A percentile compares a stretch with the other conserved stretches of the same genome.
Evolutionary conservation across 2,329 filamentous ascomycete species (phyloP).

Genomic region (Hypomyces rosellus): DNA sequence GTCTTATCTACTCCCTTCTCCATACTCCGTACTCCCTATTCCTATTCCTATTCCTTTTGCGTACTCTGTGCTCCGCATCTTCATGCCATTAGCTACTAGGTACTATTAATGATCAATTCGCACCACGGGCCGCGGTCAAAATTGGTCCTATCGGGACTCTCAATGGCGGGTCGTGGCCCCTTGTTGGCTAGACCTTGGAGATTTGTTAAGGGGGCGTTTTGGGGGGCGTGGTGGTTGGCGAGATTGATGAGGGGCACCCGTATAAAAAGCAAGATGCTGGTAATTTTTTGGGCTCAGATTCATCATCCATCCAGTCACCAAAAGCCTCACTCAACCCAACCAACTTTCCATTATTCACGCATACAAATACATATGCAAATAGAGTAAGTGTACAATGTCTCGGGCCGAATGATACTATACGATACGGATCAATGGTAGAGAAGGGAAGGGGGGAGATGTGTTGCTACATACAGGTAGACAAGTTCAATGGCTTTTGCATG

Average conservation of each 20-base stretch:
- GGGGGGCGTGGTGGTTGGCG: neutral
- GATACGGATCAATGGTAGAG: too few species aligned
- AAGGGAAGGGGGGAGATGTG: too few species aligned
- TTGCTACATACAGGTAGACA: too few species aligned
- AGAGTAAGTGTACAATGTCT: too few species aligned
- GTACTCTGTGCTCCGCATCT: conserved; percentile 2
- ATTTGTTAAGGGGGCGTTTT: conserved; percentile 5
- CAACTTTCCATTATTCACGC: too few species aligned
- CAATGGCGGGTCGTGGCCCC: conserved; percentile 12
- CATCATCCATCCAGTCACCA: too few species aligned
- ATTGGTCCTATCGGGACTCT: conserved; percentile 6
- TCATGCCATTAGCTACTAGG: neutral
- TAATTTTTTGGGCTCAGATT: too few species aligned
- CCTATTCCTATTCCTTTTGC: neutral
- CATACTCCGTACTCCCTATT: neutral
- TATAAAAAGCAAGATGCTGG: neutral
- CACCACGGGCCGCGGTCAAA: neutral
- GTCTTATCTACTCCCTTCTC: neutral
- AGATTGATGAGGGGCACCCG: conserved; percentile 1
- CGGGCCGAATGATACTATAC: too few species aligned
- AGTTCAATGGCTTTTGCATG: too few species aligned
- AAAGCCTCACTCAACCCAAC: too few species aligned
- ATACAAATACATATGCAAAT: too few species aligned
- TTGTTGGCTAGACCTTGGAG: conserved; percentile 6
- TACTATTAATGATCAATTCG: neutral